Evolutionary conservation across 345 rosid genomes (phyloP).

Genomic region (Euphorbia peplus): DNA sequence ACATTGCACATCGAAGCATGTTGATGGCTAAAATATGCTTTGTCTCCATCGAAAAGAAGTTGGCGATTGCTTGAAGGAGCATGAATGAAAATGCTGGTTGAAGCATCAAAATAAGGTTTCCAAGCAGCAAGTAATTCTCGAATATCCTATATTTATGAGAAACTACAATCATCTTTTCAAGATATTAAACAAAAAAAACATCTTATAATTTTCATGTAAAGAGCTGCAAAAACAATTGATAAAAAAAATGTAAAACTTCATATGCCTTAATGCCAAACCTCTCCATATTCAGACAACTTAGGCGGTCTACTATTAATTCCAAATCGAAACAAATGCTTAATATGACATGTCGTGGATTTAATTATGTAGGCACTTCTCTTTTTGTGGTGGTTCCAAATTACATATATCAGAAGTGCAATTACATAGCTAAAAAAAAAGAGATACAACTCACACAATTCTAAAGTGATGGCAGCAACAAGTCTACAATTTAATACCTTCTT

Average conservation of each 20-base stretch:
- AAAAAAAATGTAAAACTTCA: background rate
- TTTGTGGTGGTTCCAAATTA: background rate
- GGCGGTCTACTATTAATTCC: background rate
- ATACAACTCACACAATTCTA: background rate
- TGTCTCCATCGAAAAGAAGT: constrained; percentile 65
- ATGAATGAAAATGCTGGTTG: constrained; percentile 61
- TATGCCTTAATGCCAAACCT: background rate
- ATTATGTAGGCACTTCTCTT: background rate
- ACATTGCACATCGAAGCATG: constrained; percentile 47
- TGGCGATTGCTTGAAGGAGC: constrained; percentile 86
- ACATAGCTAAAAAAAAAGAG: background rate
- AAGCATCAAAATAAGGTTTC: constrained; percentile 88
- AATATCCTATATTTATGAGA: constrained; percentile 53
- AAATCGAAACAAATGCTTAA: background rate
- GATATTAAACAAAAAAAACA: background rate
- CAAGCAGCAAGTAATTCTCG: constrained; percentile 84
- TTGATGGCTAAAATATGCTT: constrained; percentile 60
- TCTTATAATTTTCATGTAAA: background rate
- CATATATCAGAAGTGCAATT: background rate
- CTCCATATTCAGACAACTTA: background rate
- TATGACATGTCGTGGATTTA: background rate
- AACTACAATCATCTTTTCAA: background rate
- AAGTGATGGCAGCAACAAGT: background rate
- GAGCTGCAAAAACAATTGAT: background rate
- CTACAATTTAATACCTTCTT: constrained; percentile 61